Evolutionary conservation across 192 early-diverging fungal species (phyloP).

Genomic region (Linnemannia schmuckeri): DNA sequence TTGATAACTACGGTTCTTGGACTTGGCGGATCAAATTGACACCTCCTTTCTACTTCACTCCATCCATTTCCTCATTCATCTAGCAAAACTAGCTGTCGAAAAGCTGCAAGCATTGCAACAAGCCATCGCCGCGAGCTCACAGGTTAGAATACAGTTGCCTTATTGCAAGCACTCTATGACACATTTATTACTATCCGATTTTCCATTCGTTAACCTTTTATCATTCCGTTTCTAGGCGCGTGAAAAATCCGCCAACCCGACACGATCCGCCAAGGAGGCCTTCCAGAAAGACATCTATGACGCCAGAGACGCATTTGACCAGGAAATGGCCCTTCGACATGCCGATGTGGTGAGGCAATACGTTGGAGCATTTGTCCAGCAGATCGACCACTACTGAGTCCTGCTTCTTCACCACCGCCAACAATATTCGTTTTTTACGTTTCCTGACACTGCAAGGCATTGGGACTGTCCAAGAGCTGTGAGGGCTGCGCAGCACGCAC

Average conservation of each 20-base stretch:
- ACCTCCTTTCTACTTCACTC: neutral
- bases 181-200: neutral
- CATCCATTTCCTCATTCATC: neutral
- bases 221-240: neutral
- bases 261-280: slow-evolving; percentile 28
- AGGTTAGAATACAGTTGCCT: slow-evolving; percentile 8
- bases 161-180: neutral
- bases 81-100: slow-evolving; percentile 17
- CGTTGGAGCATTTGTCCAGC: slow-evolving; percentile 41
- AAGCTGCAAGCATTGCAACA: slow-evolving; percentile 28
- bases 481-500: neutral
- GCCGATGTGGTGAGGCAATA: slow-evolving; percentile 51
- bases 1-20: too few species aligned
- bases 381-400: slow-evolving; percentile 30
- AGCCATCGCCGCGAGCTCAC: slow-evolving; percentile 2
- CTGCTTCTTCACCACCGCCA: neutral
- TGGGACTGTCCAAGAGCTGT: neutral
- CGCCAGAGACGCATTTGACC: slow-evolving; percentile 49
- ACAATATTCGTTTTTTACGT: neutral
- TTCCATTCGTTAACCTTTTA: neutral
- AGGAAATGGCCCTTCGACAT: slow-evolving; percentile 53
- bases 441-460: too few species aligned
- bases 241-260: slow-evolving; percentile 10
- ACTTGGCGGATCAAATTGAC: neutral
- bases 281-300: slow-evolving; percentile 44